These are phyloP conservation scores for Xanthoconium stramineum DNA, from an alignment of 768 basidiomycete species.

Conservation along the genomic window DNA sequence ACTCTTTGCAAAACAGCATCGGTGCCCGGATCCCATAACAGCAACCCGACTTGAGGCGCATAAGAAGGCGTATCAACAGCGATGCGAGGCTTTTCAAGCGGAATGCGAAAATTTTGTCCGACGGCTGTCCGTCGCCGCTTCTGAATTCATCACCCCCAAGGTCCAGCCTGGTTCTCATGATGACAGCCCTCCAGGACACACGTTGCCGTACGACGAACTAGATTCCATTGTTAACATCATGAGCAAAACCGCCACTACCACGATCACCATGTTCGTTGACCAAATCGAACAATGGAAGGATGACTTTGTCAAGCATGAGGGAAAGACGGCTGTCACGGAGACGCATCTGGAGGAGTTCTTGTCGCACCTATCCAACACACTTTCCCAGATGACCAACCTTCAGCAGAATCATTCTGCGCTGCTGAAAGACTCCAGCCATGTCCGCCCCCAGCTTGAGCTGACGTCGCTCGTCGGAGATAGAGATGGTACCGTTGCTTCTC, in stretches of 20 bases:
- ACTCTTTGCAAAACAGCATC: not conserved
- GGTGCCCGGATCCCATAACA: not conserved
- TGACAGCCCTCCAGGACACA: not conserved
- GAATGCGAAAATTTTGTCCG: not conserved
- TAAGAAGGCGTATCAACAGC: not conserved
- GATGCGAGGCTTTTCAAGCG: not conserved
- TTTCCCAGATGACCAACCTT: not conserved
- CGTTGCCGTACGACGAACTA: not conserved
- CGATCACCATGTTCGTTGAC: not conserved
- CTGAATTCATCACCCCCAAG: constrained; percentile 1
- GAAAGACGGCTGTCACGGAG: not conserved
- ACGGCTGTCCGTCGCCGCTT: not conserved
- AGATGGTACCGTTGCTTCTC: too few relatives aligned
- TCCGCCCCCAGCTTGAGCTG: not conserved
- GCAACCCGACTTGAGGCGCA: not conserved
- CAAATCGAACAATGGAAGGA: not conserved
- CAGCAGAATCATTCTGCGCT: not conserved
- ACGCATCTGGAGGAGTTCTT: constrained; percentile 5
- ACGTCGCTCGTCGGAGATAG: not conserved
- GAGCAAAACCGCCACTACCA: not conserved
- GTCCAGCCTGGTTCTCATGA: not conserved
- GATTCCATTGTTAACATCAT: not conserved
- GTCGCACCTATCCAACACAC: not conserved
- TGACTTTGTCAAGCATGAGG: not conserved
- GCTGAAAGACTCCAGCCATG: not conserved